Percentiles rank a stretch among this genome's conserved stretches.
Evolutionary conservation across 2,329 filamentous ascomycete genomes (phyloP).

Genomic region (Aspergillus fischeri): DNA sequence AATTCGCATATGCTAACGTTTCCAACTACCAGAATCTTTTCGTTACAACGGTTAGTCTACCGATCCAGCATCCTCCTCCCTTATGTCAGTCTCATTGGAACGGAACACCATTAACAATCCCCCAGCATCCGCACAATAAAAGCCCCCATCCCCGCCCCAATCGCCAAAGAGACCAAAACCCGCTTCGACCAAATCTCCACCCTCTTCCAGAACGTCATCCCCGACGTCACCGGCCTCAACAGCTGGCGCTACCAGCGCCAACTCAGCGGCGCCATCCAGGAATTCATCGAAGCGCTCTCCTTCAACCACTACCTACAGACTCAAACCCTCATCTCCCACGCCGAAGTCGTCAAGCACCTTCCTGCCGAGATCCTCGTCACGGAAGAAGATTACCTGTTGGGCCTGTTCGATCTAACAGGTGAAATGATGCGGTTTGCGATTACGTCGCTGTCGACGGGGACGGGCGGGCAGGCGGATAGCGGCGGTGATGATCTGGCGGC

Average conservation of each 20-base stretch:
- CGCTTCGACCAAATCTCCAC: slow-evolving; percentile 67
- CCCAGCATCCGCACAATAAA: slow-evolving; percentile 40
- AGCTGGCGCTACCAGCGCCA: slow-evolving; percentile 75
- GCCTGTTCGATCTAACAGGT: slow-evolving; percentile 88
- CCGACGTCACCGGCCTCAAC: slow-evolving; percentile 74
- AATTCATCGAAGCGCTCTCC: slow-evolving; percentile 86
- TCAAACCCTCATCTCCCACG: slow-evolving; percentile 67
- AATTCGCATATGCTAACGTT: slow-evolving; percentile 2
- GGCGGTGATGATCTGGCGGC: neutral
- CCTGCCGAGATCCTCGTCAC: slow-evolving; percentile 60
- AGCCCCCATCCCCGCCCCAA: slow-evolving; percentile 58
- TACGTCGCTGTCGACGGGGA: slow-evolving; percentile 74
- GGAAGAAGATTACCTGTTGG: slow-evolving; percentile 81
- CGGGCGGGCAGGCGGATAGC: slow-evolving; percentile 52
- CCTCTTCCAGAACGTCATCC: slow-evolving; percentile 63
- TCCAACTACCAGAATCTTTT: slow-evolving; percentile 62
- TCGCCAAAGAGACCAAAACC: slow-evolving; percentile 64
- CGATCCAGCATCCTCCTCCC: neutral
- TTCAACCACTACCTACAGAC: slow-evolving; percentile 83
- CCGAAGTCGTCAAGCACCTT: slow-evolving; percentile 50
- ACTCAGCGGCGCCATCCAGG: slow-evolving; percentile 78
- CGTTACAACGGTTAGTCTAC: slow-evolving; percentile 65
- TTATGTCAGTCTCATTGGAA: slow-evolving; percentile 2
- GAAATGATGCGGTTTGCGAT: slow-evolving; percentile 98
- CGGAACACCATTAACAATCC: neutral